Evolutionary conservation across 2,329 filamentous ascomycete genomes (phyloP).

Genomic region (Triangularia setosa): DNA sequence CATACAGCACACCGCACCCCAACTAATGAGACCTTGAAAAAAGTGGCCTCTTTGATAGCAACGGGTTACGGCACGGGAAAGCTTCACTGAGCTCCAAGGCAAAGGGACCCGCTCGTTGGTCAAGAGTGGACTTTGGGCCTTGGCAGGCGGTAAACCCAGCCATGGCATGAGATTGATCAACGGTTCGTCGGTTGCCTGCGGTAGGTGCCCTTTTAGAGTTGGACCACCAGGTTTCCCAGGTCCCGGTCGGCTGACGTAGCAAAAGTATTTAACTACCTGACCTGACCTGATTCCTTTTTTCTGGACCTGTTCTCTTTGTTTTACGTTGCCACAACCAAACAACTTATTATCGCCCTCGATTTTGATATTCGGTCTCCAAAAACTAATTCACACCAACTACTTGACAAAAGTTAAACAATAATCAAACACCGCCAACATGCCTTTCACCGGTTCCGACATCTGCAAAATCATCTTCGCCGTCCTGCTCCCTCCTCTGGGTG

Average conservation of each 20-base stretch:
- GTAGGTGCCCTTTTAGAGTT: neutral
- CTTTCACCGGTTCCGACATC: constrained; percentile 57
- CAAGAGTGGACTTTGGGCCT: neutral
- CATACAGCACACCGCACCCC: neutral
- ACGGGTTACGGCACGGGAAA: neutral
- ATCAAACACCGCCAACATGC: constrained; percentile 41
- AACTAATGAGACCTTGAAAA: neutral
- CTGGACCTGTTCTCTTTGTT: neutral
- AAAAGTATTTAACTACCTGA: neutral
- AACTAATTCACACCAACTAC: neutral
- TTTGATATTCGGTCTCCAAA: neutral
- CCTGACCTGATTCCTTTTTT: neutral
- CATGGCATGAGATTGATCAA: neutral
- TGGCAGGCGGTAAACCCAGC: neutral
- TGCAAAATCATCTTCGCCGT: constrained; percentile 78
- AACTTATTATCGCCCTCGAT: neutral
- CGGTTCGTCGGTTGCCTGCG: neutral
- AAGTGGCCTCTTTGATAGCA: neutral
- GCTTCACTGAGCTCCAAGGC: too few species aligned
- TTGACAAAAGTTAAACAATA: constrained; percentile 1
- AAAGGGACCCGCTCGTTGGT: neutral
- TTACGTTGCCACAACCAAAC: neutral
- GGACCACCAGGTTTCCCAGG: neutral
- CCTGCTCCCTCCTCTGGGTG: constrained; percentile 83
- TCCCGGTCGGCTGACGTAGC: neutral